Base-by-base conservation (phyloP, 176 grass and related monocot species). In the Juncus effusus region DNA sequence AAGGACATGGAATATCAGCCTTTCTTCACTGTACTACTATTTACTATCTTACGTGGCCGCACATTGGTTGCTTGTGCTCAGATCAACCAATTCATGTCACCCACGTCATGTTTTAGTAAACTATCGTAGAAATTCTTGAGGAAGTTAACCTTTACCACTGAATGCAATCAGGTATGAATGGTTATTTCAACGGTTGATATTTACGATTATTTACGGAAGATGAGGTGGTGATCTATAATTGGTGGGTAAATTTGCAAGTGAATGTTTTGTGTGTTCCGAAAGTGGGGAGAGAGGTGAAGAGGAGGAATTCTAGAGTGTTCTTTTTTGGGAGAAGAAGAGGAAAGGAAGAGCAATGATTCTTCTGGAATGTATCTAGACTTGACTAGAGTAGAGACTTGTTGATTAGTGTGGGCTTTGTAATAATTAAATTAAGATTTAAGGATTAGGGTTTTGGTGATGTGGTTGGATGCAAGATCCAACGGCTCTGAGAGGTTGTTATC, bases 301-400 rank as follows among this genome's bases (percentile, higher is more conserved):
- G 2, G 7, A 36, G 55, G 35, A 38, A 40, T 81, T 81, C 78
- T 69, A 62, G 78, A 81, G 72, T 68, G 56, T 81, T 81, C 79
- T 37, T n/a, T 16, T 56, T 52, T 36, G 47, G 57, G 13, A 45
- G 8, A 40, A 36, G 40, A 13, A 8, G 6, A 65, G 42, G 10
- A 14, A 56, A 15, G 49, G 42, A 6, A 80, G 52, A 72, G 55
- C 8, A 16, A 3, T 62, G 78, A 69, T 67, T 51, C 44, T 75
- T 81, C 63, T 53, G 54, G 69, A 74, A n/a, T 51, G 38, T 3
- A 3, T 14, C 8, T 51, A 4, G 10, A 12, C 51, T 11, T 61
- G n/a, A 6, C 19, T 28, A 28, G 19, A 28, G 19, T n/a, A 45
- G 42, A 45, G 42, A 45, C 42, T 45, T 45, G n/a, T 28, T 28